Conservation (phyloP, 331 rosid genomes). For the Ulmus americana region DNA sequence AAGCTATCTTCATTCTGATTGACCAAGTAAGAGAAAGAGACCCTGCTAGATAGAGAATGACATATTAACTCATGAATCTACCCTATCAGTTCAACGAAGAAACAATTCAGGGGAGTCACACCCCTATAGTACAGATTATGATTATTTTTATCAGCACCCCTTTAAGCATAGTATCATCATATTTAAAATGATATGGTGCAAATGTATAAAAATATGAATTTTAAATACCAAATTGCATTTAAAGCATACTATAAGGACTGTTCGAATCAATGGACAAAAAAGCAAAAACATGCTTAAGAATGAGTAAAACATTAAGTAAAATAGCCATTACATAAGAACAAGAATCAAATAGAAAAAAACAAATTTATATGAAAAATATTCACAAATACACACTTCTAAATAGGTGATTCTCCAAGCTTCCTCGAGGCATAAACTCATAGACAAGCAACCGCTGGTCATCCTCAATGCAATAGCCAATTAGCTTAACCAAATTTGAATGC, state of each 20-base stretch:
- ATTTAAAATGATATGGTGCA: background rate
- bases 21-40: slow-evolving; percentile 42
- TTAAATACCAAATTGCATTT: background rate
- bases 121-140: background rate
- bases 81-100: background rate
- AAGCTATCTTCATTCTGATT: slow-evolving; percentile 40
- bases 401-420: slow-evolving; percentile 74
- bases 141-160: background rate
- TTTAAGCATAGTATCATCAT: background rate
- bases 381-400: slow-evolving; percentile 47
- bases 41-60: slow-evolving; percentile 14
- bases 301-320: background rate
- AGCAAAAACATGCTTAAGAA: background rate
- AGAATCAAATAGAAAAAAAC: background rate
- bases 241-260: background rate
- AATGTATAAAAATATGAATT: too few species aligned
- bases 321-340: background rate
- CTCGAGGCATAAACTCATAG: slow-evolving; percentile 69
- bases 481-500: slow-evolving; percentile 60
- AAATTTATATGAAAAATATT: slow-evolving; percentile 1
- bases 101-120: background rate
- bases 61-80: background rate
- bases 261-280: background rate
- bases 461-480: slow-evolving; percentile 67
- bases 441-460: slow-evolving; percentile 57